Percentiles rank a stretch among this genome's conserved stretches.
Evolutionary conservation across 495 filamentous ascomycete species (phyloP).

Genomic region (Lophiotrema nucula): DNA sequence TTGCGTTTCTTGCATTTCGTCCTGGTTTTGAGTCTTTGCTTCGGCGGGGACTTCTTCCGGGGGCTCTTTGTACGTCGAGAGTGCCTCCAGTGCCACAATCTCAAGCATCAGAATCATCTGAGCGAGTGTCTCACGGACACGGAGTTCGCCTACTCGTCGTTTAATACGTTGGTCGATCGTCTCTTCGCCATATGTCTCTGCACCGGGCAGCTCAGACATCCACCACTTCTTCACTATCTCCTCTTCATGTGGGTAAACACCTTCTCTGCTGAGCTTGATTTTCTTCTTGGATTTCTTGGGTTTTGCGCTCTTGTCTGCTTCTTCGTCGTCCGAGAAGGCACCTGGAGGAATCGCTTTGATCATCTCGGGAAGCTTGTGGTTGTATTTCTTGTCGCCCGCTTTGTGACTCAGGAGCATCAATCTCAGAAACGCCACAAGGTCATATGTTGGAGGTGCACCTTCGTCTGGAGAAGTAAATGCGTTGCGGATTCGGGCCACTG

Average conservation of each 20-base stretch:
- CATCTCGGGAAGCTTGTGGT: constrained; percentile 67
- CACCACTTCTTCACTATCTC: constrained; percentile 80
- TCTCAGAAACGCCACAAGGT: constrained; percentile 67
- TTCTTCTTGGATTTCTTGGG: constrained; percentile 55
- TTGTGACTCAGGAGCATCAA: constrained; percentile 68
- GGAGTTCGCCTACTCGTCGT: constrained; percentile 61
- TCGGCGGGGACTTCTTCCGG: constrained; percentile 42
- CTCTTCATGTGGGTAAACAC: constrained; percentile 73
- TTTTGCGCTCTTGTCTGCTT: constrained; percentile 13
- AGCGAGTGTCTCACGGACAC: constrained; percentile 70
- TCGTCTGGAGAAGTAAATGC: constrained; percentile 64
- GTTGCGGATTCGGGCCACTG: constrained; percentile 80
- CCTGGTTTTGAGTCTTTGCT: constrained; percentile 24
- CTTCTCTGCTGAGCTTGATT: constrained; percentile 71
- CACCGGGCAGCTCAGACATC: constrained; percentile 44
- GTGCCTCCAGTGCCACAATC: constrained; percentile 64
- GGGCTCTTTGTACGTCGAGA: constrained; percentile 42
- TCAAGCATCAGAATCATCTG: constrained; percentile 91
- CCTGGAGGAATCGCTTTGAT: constrained; percentile 62
- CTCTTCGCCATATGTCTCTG: constrained; percentile 27
- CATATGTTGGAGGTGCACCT: constrained; percentile 37
- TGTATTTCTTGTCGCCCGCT: constrained; percentile 84
- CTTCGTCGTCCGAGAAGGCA: constrained; percentile 60
- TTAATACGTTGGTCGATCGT: constrained; percentile 53
- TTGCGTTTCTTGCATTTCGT: too few species aligned